These are phyloP conservation scores for Aspergillus funiculosus DNA, from an alignment of 495 filamentous ascomycete genomes.

Conservation along the genomic window DNA sequence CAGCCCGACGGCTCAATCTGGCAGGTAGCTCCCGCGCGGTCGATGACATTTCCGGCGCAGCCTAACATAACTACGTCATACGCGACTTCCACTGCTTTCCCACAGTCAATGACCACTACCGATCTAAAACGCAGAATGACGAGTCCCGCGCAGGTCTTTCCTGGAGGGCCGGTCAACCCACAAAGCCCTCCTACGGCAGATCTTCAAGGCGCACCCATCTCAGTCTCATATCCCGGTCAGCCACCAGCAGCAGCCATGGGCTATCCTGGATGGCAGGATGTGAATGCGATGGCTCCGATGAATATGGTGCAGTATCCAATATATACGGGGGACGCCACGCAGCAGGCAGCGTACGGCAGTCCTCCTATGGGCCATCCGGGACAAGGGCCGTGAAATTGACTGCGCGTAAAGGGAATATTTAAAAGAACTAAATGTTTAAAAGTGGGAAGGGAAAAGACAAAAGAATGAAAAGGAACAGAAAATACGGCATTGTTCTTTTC, in stretches of 20 bases:
- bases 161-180: conserved; percentile 19
- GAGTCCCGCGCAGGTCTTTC: conserved; percentile 33
- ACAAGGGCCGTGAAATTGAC: conserved; percentile 19
- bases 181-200: conserved; percentile 28
- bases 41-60: conserved; percentile 39
- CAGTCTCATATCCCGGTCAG: conserved; percentile 33
- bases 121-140: conserved; percentile 43
- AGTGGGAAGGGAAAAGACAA: conserved; percentile 3
- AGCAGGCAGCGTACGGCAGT: conserved; percentile 28
- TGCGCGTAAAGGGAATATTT: too few species aligned
- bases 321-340: conserved; percentile 29
- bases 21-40: conserved; percentile 33
- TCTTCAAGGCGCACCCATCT: conserved; percentile 28
- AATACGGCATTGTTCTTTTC: too few species aligned
- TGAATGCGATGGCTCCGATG: conserved; percentile 33
- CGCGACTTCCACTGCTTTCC: conserved; percentile 27
- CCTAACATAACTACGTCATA: conserved; percentile 26
- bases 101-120: conserved; percentile 30
- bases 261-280: conserved; percentile 34
- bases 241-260: conserved; percentile 28
- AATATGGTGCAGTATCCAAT: conserved; percentile 37
- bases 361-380: conserved; percentile 37
- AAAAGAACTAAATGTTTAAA: background rate
- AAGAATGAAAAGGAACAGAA: too few species aligned
- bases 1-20: conserved; percentile 39